These are phyloP conservation scores for Solanum neorickii DNA, from an alignment of 257 asterid species.

Conservation along the genomic window DNA sequence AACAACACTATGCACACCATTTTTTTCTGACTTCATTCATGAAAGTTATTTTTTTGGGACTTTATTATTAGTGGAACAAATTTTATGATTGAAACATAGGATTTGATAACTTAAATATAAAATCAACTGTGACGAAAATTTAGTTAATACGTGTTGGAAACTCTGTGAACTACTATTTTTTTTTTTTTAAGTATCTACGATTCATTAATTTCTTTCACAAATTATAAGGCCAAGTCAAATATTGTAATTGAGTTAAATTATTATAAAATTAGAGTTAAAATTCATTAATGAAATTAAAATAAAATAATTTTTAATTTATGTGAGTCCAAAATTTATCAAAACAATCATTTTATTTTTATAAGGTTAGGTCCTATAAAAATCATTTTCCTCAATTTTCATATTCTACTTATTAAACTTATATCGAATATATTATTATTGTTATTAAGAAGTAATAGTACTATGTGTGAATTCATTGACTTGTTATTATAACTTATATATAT, in stretches of 20 bases:
- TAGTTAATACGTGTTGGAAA: neutral
- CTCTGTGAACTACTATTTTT: neutral
- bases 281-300: neutral
- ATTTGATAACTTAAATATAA: neutral
- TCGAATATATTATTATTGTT: neutral
- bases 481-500: neutral
- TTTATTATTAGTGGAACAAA: no score
- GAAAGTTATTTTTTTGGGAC: no score
- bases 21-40: neutral
- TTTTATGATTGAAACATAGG: neutral
- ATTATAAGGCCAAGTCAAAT: neutral
- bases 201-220: neutral
- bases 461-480: neutral
- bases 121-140: neutral
- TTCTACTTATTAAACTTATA: no score
- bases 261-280: neutral
- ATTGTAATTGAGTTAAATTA: neutral
- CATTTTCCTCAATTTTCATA: neutral
- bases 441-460: neutral
- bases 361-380: neutral
- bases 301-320: neutral
- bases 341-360: neutral
- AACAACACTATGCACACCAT: neutral
- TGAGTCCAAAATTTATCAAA: neutral
- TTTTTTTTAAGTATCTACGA: neutral